These are phyloP conservation scores for Hymenoscyphus salicellus DNA, from an alignment of 2,329 filamentous ascomycete species.

Conservation along the genomic window DNA sequence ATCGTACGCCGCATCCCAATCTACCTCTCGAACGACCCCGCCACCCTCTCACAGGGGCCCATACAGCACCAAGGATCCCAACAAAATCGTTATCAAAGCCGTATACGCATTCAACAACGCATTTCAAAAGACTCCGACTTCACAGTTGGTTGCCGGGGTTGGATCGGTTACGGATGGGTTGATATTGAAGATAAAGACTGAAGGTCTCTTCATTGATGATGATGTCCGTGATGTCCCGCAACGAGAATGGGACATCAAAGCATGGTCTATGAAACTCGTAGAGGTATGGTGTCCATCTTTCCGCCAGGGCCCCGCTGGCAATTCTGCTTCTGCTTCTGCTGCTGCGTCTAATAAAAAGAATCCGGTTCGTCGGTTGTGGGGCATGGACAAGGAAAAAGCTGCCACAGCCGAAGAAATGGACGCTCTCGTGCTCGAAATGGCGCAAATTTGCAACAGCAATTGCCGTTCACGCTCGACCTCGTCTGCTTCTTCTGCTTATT, in stretches of 20 bases:
- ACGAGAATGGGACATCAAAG: conserved; percentile 97
- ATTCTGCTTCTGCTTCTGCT: conserved; percentile 42
- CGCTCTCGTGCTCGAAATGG: conserved; percentile 58
- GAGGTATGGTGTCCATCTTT: conserved; percentile 80
- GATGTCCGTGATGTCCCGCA: conserved; percentile 88
- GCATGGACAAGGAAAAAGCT: conserved; percentile 40
- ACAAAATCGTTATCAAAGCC: conserved; percentile 93
- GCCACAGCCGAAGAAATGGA: conserved; percentile 63
- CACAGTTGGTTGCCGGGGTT: conserved; percentile 80
- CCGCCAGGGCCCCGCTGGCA: conserved; percentile 39
- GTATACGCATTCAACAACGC: conserved; percentile 92
- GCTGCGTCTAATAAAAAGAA: conserved; percentile 26
- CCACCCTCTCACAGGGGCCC: conserved; percentile 74
- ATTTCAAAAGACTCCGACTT: conserved; percentile 84
- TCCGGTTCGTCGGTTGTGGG: conserved; percentile 35
- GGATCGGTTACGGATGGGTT: conserved; percentile 87
- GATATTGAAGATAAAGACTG: conserved; percentile 86
- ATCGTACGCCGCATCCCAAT: conserved; percentile 81
- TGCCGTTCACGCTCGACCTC: conserved; percentile 53
- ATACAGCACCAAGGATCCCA: conserved; percentile 84
- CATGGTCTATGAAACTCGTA: conserved; percentile 90
- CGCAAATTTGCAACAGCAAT: conserved; percentile 62
- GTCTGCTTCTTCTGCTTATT: conserved; percentile 44
- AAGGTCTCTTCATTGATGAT: conserved; percentile 95
- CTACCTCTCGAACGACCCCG: conserved; percentile 78